Conservation (phyloP, 2,329 filamentous ascomycete genomes). For the Sporothrix schenckii region DNA sequence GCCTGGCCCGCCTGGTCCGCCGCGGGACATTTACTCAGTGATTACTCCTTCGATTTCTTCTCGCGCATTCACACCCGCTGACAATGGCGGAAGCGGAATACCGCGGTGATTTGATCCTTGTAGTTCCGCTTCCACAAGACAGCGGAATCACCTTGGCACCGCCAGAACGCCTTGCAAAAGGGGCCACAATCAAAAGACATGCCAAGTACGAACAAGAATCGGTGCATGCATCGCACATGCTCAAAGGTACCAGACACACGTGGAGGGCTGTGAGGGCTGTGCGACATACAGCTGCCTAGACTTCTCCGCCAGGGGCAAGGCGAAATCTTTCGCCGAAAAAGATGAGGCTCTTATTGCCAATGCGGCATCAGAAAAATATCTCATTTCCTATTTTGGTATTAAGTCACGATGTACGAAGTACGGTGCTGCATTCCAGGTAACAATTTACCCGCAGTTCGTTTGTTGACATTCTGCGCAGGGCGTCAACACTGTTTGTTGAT, state of each 20-base stretch:
- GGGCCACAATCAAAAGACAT: background rate
- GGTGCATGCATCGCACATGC: background rate
- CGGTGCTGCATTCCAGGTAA: background rate
- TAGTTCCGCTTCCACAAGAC: too few relatives aligned
- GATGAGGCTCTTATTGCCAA: background rate
- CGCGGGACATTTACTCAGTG: background rate
- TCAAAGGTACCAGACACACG: background rate
- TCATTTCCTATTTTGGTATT: background rate
- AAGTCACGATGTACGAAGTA: too few relatives aligned
- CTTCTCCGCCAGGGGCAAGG: background rate
- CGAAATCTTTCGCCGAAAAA: background rate
- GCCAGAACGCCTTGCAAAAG: background rate
- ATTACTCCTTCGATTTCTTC: background rate
- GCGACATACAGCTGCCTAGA: background rate
- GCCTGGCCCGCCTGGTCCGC: background rate
- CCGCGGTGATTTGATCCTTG: background rate
- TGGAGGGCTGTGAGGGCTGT: too few relatives aligned
- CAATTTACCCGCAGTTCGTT: background rate
- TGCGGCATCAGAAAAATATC: background rate
- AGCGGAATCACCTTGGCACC: background rate
- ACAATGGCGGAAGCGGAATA: background rate
- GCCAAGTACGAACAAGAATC: background rate
- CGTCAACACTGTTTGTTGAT: background rate
- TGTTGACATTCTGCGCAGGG: background rate
- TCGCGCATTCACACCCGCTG: slow-evolving; percentile 1